Percentiles rank a stretch among this genome's conserved stretches.
Evolutionary conservation across 139 green algal species (phyloP).

Genomic region (Chlorella sp.): DNA sequence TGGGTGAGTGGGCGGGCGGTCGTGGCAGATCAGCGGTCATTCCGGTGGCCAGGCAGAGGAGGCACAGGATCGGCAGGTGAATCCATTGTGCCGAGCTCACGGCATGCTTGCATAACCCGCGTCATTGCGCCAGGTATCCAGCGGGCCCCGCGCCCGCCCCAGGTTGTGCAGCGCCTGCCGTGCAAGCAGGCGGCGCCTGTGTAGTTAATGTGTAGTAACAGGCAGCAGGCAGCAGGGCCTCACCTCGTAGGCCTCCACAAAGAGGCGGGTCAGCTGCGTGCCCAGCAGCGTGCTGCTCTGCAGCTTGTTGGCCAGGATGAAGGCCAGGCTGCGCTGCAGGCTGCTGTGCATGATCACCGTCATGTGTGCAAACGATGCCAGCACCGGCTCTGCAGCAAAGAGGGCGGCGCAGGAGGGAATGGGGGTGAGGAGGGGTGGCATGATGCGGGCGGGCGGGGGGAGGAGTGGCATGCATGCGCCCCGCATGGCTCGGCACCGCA

Average conservation of each 20-base stretch:
- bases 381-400: slow-evolving; percentile 77
- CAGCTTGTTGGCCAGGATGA: slow-evolving; percentile 97
- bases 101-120: neutral
- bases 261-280: slow-evolving; percentile 93
- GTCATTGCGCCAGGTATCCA: too few relatives aligned
- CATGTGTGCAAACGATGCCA: slow-evolving; percentile 95
- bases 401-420: neutral
- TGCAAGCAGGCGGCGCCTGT: too few relatives aligned
- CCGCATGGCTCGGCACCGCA: too few relatives aligned
- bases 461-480: neutral
- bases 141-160: too few relatives aligned
- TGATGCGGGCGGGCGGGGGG: neutral
- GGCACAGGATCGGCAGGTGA: too few relatives aligned
- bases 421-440: neutral
- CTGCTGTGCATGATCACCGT: slow-evolving; percentile 91
- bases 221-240: neutral
- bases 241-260: slow-evolving; percentile 76
- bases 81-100: too few relatives aligned
- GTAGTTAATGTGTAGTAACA: neutral
- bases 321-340: slow-evolving; percentile 87
- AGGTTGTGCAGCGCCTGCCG: too few relatives aligned
- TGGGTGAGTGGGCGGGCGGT: too few relatives aligned
- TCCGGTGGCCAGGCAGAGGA: too few relatives aligned
- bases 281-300: slow-evolving; percentile 87
- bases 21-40: too few relatives aligned